Conservation (phyloP, 139 green algal genomes). For the Eudorina sp. region DNA sequence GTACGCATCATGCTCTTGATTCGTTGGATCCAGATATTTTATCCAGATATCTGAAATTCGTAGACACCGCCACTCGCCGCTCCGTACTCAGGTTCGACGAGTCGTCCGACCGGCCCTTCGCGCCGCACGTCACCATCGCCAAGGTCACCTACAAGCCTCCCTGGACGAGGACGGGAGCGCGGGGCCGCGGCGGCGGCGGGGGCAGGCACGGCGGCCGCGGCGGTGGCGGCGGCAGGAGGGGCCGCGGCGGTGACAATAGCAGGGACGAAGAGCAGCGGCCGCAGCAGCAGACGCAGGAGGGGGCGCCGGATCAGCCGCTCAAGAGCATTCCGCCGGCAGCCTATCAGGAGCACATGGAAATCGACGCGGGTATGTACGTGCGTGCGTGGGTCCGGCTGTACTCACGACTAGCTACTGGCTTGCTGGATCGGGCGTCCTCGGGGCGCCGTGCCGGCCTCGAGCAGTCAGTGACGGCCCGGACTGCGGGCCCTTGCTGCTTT, state of each 20-base stretch:
- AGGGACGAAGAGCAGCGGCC: no score
- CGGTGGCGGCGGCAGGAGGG: not conserved
- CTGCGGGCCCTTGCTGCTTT: no score
- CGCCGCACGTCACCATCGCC: constrained; percentile 36
- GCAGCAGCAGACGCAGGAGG: not conserved
- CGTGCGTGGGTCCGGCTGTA: not conserved
- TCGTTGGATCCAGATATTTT: no score
- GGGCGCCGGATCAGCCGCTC: not conserved
- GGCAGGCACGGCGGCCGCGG: not conserved
- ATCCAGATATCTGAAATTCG: no score
- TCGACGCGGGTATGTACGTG: constrained; percentile 1
- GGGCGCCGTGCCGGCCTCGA: no score
- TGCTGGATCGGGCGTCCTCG: no score
- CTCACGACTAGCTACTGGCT: no score
- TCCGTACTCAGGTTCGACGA: constrained; percentile 21
- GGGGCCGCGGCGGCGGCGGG: not conserved
- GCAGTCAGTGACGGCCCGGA: no score
- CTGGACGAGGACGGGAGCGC: not conserved
- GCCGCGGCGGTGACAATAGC: not conserved
- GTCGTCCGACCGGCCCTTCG: not conserved
- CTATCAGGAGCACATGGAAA: not conserved
- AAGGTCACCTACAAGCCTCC: not conserved
- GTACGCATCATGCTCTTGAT: no score
- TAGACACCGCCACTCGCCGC: no score
- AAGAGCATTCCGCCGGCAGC: not conserved